Base-by-base conservation (phyloP, 1,139 yeast genomes). In the Lodderomyces theae region DNA sequence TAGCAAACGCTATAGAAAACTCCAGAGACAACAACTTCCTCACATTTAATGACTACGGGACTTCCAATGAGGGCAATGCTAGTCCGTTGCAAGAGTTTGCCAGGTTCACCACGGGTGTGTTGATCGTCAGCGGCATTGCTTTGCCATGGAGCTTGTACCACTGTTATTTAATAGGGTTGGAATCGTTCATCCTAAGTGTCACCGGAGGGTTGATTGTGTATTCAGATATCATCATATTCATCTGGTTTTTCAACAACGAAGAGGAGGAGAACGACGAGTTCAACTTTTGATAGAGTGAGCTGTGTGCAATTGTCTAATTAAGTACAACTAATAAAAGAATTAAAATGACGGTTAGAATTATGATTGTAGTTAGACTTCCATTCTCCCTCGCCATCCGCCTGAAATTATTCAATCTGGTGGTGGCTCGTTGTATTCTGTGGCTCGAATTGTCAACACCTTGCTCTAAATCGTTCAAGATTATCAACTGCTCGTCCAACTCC, bases 141-240 rank as follows among this genome's bases (percentile, higher is more conserved):
- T 64, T 84, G 40, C 92, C 94, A 2, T 51, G 81, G 34, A 79
- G 82, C 6, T 71, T 85, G 33, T 79, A 72, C 57, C 90, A 83
- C 57, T 74, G 79, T 38, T 61, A 68, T 19, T 57, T 82, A 42
- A 81, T 84, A 28, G 72, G 70, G 15, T 56, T 78, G 22, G 77
- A 81, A 31, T 79, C 87, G 21, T 71, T 79, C 56, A 48, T 80
- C 7, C 78, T 84, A 83, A 80, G 89, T 64, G 71, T 80, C 34
- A 46, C 69, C 22, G 94, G 94, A 17, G 94, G 94, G 16, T 61
- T 81, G 46, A 72, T 82, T 39, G 84, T 85, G n/a, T 85, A 85
- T 57, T 60, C 73, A 9, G 85, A 85, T 49, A 83, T 85, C 34
- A 80, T 83, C 11, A 73, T 80, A 24, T 85, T 84, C 54, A 74